Percentiles rank a stretch among this genome's conserved stretches.
Evolutionary conservation across 2,329 filamentous ascomycete species (phyloP).

Genomic region (Pestalotiopsis sp.): DNA sequence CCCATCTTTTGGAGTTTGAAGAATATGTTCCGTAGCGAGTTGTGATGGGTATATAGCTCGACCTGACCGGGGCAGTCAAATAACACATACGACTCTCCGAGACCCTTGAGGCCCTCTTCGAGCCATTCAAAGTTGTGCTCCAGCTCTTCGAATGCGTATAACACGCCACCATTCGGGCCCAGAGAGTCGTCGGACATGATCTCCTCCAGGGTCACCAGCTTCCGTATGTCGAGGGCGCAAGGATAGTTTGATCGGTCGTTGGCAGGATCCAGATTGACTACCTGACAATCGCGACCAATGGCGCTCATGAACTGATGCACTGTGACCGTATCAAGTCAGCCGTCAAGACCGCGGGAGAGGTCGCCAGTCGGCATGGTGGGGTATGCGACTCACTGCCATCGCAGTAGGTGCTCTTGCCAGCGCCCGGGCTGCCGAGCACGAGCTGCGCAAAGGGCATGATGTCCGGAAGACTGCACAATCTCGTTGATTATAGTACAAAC

Average conservation of each 20-base stretch:
- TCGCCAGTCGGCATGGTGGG: not conserved
- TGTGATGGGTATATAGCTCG: constrained; percentile 95
- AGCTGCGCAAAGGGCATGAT: constrained; percentile 72
- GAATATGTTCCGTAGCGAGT: constrained; percentile 88
- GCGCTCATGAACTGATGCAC: constrained; percentile 98
- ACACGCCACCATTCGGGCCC: constrained; percentile 87
- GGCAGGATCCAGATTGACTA: constrained; percentile 95
- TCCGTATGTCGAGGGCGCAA: constrained; percentile 87
- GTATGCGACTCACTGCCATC: constrained; percentile 72
- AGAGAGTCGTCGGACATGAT: constrained; percentile 91
- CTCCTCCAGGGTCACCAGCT: constrained; percentile 86
- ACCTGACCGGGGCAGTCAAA: constrained; percentile 98
- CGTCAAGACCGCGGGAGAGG: not conserved
- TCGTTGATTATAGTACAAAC: not conserved
- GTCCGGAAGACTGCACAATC: not conserved
- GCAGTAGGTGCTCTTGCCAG: constrained; percentile 97
- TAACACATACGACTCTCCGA: constrained; percentile 88
- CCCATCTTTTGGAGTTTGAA: constrained; percentile 86
- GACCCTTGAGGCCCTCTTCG: constrained; percentile 74
- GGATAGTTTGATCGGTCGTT: constrained; percentile 92
- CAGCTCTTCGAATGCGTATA: constrained; percentile 94
- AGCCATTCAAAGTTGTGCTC: constrained; percentile 95
- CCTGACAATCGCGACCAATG: constrained; percentile 90
- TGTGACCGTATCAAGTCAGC: constrained; percentile 30
- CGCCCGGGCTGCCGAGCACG: constrained; percentile 89